Base-by-base conservation (phyloP, 2,329 filamentous ascomycete genomes). In the Talaromyces sp. region DNA sequence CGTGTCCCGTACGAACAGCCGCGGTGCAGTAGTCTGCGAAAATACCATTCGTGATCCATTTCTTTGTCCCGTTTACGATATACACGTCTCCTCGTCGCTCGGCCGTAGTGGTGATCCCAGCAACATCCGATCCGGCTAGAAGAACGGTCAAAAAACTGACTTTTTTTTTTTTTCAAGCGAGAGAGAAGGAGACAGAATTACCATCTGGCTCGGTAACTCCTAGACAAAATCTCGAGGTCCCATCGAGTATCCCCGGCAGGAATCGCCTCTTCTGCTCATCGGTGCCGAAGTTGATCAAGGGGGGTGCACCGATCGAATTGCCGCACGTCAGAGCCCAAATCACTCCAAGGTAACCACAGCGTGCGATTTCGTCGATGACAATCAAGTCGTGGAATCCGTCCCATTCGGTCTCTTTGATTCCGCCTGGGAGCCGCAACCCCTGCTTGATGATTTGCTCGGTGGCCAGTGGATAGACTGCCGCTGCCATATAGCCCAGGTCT, bases 41-140 rank as follows among this genome's bases (percentile, higher is more conserved):
- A 1, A 82, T 81, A 2, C 78, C 82, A 36, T 83, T 83, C 0
- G 86, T 87, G 65, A 88, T 87, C 84, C 84, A 87, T 70, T 87
- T 86, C 76, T 88, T 87, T 55, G 80, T 82, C 0, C 85, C 86
- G 59, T 86, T 86, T 33, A 88, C 83, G 30, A 86, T 69, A 68
- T 87, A 88, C 27, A 75, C 70, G 28, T 75, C 73, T 1, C 79
- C 81, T 56, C 81, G 75, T 51, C 73, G 72, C 28, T 73, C 65
- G 28, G 36, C 55, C 10, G 36, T 57, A 5, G 55, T 42, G 5
- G 23, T 57, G 5, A 56, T 9, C 12, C 55, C 55, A n/a, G 55
- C 34, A 31, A 57, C 55, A 44, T 57, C 55, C 6, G 55, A 57
- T n/a, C 55, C 55, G 18, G 36, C 55, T 57, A 47, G n/a, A n/a